A percentile compares a stretch with the other conserved stretches of the same genome.
Evolutionary conservation across 2,329 filamentous ascomycete genomes (phyloP).

Genomic region (Paecilomyces sp.): DNA sequence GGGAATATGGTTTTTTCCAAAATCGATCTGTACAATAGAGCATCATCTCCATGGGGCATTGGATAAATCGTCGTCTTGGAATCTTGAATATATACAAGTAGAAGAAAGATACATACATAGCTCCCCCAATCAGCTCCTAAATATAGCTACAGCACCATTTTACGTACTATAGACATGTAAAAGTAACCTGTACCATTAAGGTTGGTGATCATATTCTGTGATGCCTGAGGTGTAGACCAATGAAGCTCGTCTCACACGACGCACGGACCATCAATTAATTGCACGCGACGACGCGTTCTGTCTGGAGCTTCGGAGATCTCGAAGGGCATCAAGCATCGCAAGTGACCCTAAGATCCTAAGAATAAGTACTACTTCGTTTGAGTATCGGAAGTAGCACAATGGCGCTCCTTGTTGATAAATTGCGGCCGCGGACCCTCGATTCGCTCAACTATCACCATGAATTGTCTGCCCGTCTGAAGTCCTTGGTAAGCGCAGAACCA

Average conservation of each 20-base stretch:
- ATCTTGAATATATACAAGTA: background rate
- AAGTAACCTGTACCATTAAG: background rate
- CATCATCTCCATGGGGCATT: background rate
- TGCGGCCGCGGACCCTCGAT: conserved; percentile 46
- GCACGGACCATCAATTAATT: conserved; percentile 33
- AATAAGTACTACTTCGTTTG: background rate
- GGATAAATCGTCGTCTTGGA: background rate
- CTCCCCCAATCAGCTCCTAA: background rate
- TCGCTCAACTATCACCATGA: conserved; percentile 79
- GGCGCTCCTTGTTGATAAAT: conserved; percentile 60
- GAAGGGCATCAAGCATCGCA: background rate
- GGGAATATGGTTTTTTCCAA: background rate
- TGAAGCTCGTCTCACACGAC: conserved; percentile 3
- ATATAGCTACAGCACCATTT: background rate
- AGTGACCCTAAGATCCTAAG: background rate
- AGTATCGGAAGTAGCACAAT: conserved; percentile 32
- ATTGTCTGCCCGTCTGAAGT: conserved; percentile 76
- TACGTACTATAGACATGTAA: background rate
- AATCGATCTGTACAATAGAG: background rate
- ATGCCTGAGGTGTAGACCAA: background rate
- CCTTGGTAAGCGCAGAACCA: conserved; percentile 56
- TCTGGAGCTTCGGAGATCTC: background rate
- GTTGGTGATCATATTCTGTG: background rate
- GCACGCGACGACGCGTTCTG: conserved; percentile 30
- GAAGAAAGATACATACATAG: background rate